These are phyloP conservation scores for Venturiaceae sp. DNA, from an alignment of 2,329 filamentous ascomycete species.

Conservation along the genomic window DNA sequence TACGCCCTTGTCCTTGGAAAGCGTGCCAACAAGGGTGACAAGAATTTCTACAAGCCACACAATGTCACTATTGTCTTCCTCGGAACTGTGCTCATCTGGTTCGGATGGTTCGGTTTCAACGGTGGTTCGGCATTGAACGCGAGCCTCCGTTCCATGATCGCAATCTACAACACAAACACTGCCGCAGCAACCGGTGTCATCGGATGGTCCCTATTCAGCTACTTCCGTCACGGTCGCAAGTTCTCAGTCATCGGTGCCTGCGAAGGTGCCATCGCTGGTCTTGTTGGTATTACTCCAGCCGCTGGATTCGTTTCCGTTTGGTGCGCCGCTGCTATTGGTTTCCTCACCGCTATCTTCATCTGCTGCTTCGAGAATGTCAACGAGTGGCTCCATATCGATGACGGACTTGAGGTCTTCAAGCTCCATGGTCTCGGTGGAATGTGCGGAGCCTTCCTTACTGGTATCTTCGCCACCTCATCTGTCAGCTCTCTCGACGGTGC, in stretches of 20 bases:
- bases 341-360: slow-evolving; percentile 31
- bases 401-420: slow-evolving; percentile 41
- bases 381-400: slow-evolving; percentile 44
- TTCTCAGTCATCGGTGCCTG: slow-evolving; percentile 40
- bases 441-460: slow-evolving; percentile 35
- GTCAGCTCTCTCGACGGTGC: slow-evolving; percentile 36
- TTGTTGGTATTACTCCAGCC: slow-evolving; percentile 42
- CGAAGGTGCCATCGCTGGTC: slow-evolving; percentile 42
- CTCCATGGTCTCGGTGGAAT: slow-evolving; percentile 39
- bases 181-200: slow-evolving; percentile 38
- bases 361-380: slow-evolving; percentile 52
- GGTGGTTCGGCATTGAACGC: slow-evolving; percentile 42
- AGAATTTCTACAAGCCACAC: slow-evolving; percentile 37
- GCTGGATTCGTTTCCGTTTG: slow-evolving; percentile 42
- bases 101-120: slow-evolving; percentile 45
- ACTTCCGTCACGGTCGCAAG: slow-evolving; percentile 36
- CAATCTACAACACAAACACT: slow-evolving; percentile 42
- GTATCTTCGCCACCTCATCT: slow-evolving; percentile 37
- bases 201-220: slow-evolving; percentile 35
- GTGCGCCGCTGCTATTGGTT: slow-evolving; percentile 39
- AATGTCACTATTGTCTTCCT: slow-evolving; percentile 35
- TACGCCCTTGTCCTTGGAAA: slow-evolving; percentile 55
- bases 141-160: slow-evolving; percentile 38
- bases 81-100: slow-evolving; percentile 41
- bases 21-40: slow-evolving; percentile 37